Evolutionary conservation across 805 yeast species (phyloP), one percentile per base, ranked within the genome.

Genomic region (Monosporozyma aerobia): DNA sequence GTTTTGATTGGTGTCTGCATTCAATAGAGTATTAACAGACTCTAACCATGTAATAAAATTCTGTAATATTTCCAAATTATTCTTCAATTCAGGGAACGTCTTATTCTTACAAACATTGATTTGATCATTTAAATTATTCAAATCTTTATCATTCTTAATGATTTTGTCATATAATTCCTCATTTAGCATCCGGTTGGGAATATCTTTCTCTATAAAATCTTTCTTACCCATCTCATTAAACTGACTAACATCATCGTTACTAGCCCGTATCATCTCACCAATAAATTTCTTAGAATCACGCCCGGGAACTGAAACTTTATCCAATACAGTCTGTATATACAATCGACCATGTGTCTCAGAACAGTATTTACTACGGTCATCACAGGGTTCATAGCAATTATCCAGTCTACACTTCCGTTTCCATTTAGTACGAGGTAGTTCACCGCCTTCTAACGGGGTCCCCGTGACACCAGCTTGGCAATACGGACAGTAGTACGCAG

Each of bases 331-430:
- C 40, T 53, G 44, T 51, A 63, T 55, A 53, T 60, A 68, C 23
- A 57, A 45, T 37, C 52, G 41, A 37, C 95, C 97, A 67, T 90
- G 96, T 27, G 78, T 86, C 22, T 75, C 76, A 14, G 80, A 69
- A 64, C 97, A 90, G 63, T 86, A 90, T 65, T 90, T 88, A 35
- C 89, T 79, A 47, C 65, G 68, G 5, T 58, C 59, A 22, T 53
- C 52, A 44, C 69, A 63, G 9, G 64, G 64, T 49, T 52, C 56
- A 51, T 57, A 74, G 63, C 97, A 90, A 1, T 62, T 65, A 0
- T 65, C 62, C 11, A 85, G 51, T 29, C 92, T 74, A 64, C 97
- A 90, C 61, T 85, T 85, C 43, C 85, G 75, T 65, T 84, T 85
- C 92, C 92, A 90, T 14, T 75, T 56, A 0, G 92, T 80, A 30